These are phyloP conservation scores for Diaporthe citriasiana DNA, from an alignment of 2,329 filamentous ascomycete genomes.

Conservation along the genomic window DNA sequence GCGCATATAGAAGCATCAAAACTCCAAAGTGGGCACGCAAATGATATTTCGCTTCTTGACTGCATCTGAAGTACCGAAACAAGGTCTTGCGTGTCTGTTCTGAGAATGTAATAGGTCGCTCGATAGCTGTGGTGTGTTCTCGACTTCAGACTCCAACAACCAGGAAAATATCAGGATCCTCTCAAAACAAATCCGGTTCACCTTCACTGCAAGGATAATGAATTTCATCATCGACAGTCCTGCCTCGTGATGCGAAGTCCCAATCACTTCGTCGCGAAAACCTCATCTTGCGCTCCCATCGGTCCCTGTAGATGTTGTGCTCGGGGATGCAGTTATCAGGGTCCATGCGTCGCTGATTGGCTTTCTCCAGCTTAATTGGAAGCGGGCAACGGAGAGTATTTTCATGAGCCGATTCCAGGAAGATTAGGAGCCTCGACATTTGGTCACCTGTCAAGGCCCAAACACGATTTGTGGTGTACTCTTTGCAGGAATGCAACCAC, in stretches of 20 bases:
- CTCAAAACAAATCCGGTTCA: not conserved
- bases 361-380: not conserved
- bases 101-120: no score
- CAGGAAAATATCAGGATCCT: not conserved
- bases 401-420: not conserved
- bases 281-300: conserved; percentile 19
- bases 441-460: conserved; percentile 5
- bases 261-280: not conserved
- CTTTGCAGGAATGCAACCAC: not conserved
- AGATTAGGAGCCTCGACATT: not conserved
- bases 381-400: not conserved
- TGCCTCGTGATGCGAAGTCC: not conserved
- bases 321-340: conserved; percentile 10
- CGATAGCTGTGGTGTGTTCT: no score
- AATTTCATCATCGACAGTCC: not conserved
- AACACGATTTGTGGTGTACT: not conserved
- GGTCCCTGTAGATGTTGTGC: conserved; percentile 17
- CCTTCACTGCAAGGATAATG: not conserved
- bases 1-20: no score
- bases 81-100: no score
- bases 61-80: no score
- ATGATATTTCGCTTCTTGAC: no score
- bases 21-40: no score
- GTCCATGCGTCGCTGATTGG: conserved; percentile 3
- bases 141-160: no score